Evolutionary conservation across 352 stramenopile species (phyloP).

Genomic region (Globisporangium cystogenes): DNA sequence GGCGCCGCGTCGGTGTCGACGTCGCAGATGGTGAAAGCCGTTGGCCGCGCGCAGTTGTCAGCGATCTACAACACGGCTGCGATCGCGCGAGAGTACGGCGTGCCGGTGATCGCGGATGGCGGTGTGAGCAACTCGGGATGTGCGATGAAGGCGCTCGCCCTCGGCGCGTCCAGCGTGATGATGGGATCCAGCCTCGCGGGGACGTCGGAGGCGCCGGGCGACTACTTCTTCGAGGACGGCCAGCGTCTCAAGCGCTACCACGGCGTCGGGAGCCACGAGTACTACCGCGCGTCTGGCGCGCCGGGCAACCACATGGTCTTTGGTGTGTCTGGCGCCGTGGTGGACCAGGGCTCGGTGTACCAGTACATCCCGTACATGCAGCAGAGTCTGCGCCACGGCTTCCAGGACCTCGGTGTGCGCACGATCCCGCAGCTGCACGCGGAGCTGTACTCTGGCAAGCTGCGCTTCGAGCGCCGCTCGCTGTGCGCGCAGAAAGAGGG

Average conservation of each 20-base stretch:
- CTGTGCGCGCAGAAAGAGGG: slow-evolving; percentile 97
- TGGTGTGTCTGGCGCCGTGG: slow-evolving; percentile 95
- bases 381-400: slow-evolving; percentile 95
- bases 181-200: slow-evolving; percentile 98
- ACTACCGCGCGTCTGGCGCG: slow-evolving; percentile 45
- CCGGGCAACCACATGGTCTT: slow-evolving; percentile 94
- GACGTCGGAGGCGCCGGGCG: slow-evolving; percentile 96
- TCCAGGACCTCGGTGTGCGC: slow-evolving; percentile 95
- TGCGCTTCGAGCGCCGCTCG: slow-evolving; percentile 96
- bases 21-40: slow-evolving; percentile 98
- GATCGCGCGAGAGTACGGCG: slow-evolving; percentile 90
- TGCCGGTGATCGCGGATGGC: slow-evolving; percentile 98
- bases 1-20: slow-evolving; percentile 98
- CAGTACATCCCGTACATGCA: slow-evolving; percentile 98
- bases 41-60: slow-evolving; percentile 96
- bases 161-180: slow-evolving; percentile 98
- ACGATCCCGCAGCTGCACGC: slow-evolving; percentile 84
- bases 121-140: slow-evolving; percentile 96
- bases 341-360: slow-evolving; percentile 97
- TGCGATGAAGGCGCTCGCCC: slow-evolving; percentile 95
- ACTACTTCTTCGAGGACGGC: slow-evolving; percentile 99
- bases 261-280: slow-evolving; percentile 97
- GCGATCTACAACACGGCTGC: slow-evolving; percentile 97
- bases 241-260: slow-evolving; percentile 98
- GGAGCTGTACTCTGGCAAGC: slow-evolving; percentile 55